Conservation (phyloP, 257 asterid genomes). For the Nicotiana knightiana region DNA sequence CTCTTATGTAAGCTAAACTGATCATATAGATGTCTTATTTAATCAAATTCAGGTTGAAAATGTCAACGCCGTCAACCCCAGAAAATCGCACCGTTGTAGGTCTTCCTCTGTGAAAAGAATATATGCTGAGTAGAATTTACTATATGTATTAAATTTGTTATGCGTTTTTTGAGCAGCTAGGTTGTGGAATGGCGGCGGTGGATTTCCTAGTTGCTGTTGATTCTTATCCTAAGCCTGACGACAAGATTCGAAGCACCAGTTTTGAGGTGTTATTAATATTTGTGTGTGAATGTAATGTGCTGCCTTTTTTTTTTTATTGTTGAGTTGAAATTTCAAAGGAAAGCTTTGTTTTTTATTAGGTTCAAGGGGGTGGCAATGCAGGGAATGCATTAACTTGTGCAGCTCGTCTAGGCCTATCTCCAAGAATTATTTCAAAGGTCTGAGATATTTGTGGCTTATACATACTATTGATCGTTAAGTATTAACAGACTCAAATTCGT, state of each 20-base stretch:
- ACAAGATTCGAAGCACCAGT: constrained; percentile 73
- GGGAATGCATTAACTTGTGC: constrained; percentile 91
- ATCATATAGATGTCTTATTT: background rate
- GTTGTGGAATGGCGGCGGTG: constrained; percentile 54
- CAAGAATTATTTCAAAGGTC: constrained; percentile 87
- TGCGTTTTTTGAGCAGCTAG: constrained; percentile 39
- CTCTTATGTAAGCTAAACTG: background rate
- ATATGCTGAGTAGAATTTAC: background rate
- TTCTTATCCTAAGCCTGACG: constrained; percentile 87
- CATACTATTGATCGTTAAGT: background rate
- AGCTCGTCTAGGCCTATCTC: constrained; percentile 76
- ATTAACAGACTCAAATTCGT: background rate
- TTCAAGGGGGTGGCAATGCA: constrained; percentile 93
- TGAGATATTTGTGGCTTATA: background rate
- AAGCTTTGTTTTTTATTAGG: constrained; percentile 20
- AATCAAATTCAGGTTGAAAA: background rate
- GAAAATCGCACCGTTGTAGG: background rate
- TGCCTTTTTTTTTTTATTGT: background rate
- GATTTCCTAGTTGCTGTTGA: constrained; percentile 77
- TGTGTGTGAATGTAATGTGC: background rate
- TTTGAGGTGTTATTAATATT: constrained; percentile 40
- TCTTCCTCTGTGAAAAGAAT: background rate
- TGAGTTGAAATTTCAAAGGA: background rate
- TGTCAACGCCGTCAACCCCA: background rate
- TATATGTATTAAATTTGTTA: background rate